These are phyloP conservation scores for Cicer pinnatifidum DNA, from an alignment of 306 rosid genomes.

Conservation along the genomic window DNA sequence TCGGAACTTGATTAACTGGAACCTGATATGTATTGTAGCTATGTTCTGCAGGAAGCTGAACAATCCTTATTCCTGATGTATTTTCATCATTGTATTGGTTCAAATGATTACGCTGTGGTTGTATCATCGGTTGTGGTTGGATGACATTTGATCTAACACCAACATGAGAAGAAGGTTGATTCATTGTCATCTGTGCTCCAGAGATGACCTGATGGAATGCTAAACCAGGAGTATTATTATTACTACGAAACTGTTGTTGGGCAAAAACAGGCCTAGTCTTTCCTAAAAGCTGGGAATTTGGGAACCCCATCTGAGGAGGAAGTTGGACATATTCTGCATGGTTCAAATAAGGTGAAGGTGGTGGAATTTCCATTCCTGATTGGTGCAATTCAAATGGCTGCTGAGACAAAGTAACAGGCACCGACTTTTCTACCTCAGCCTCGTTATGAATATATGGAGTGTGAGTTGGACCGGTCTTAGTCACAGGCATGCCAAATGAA, in stretches of 20 bases:
- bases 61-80: conserved; percentile 57
- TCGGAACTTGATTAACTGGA: conserved; percentile 60
- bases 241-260: conserved; percentile 58
- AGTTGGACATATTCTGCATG: conserved; percentile 61
- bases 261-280: conserved; percentile 51
- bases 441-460: conserved; percentile 54
- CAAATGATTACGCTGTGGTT: conserved; percentile 58
- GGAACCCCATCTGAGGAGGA: conserved; percentile 65
- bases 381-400: conserved; percentile 60
- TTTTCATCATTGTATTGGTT: conserved; percentile 65
- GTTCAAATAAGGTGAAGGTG: conserved; percentile 55
- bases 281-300: conserved; percentile 60
- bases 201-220: conserved; percentile 60
- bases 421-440: conserved; percentile 57
- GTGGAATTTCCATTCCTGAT: conserved; percentile 56
- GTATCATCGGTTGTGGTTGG: conserved; percentile 61
- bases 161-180: conserved; percentile 60
- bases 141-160: conserved; percentile 57
- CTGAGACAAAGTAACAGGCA: conserved; percentile 53
- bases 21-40: conserved; percentile 65
- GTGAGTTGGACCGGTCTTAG: conserved; percentile 49
- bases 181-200: conserved; percentile 57
- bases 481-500: conserved; percentile 48
- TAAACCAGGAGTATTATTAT: conserved; percentile 51
- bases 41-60: conserved; percentile 73